Conservation (phyloP, 2,329 filamentous ascomycete genomes). For the Saccharata proteae region DNA sequence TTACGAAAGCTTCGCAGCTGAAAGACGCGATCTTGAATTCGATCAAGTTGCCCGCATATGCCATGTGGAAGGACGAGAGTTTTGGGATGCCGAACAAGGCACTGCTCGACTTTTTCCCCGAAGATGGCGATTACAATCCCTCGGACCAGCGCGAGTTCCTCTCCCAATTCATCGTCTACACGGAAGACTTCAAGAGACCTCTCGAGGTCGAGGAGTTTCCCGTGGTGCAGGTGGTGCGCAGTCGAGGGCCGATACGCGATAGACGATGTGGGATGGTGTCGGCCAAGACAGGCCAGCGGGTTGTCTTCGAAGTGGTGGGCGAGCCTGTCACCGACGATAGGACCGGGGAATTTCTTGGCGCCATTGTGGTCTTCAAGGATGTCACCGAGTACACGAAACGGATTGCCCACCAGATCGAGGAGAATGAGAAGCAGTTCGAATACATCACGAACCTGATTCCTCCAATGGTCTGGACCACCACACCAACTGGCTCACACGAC, state of each 20-base stretch:
- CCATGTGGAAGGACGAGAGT: constrained; percentile 71
- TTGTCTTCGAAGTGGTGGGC: constrained; percentile 54
- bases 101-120: constrained; percentile 30
- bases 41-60: constrained; percentile 60
- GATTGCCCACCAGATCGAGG: constrained; percentile 55
- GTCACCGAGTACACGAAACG: constrained; percentile 58
- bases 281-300: constrained; percentile 36
- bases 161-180: constrained; percentile 48
- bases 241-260: constrained; percentile 46
- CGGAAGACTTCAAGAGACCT: constrained; percentile 50
- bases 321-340: constrained; percentile 55
- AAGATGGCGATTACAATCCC: constrained; percentile 24
- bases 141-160: constrained; percentile 40
- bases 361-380: constrained; percentile 59
- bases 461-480: constrained; percentile 58
- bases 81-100: constrained; percentile 64
- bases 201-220: constrained; percentile 52
- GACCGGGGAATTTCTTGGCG: constrained; percentile 61
- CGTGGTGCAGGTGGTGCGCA: constrained; percentile 51
- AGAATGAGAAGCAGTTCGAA: constrained; percentile 63
- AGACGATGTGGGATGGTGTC: constrained; percentile 53
- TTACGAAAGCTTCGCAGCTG: constrained; percentile 62
- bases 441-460: constrained; percentile 57
- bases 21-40: constrained; percentile 69
- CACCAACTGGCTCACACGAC: constrained; percentile 52